These are phyloP conservation scores for Dioszegia hungarica DNA, from an alignment of 768 basidiomycete species.

Conservation along the genomic window DNA sequence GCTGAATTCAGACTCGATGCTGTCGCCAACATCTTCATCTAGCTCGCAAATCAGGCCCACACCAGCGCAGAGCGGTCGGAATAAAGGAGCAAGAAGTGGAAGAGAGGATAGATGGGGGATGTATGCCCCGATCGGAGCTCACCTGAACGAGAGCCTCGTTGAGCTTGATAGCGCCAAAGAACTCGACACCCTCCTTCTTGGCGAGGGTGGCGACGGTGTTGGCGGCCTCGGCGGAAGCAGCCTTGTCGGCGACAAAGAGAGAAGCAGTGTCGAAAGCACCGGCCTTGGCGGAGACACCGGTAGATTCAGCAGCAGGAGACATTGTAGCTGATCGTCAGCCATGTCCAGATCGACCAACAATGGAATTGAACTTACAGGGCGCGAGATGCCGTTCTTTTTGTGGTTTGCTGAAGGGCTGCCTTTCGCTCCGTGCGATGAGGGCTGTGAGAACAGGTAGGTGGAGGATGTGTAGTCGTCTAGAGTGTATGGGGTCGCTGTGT, in stretches of 20 bases:
- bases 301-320: conserved; percentile 58
- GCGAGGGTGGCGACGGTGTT: conserved; percentile 65
- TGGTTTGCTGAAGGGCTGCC: background rate
- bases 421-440: background rate
- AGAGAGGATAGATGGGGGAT: no score
- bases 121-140: conserved; percentile 16
- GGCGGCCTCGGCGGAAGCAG: conserved; percentile 67
- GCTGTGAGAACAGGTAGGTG: no score
- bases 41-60: no score
- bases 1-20: no score
- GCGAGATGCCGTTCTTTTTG: background rate
- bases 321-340: conserved; percentile 41
- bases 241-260: conserved; percentile 82
- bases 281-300: conserved; percentile 61
- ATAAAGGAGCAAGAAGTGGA: no score
- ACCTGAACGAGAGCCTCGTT: conserved; percentile 65
- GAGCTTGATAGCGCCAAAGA: conserved; percentile 67
- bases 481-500: no score
- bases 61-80: no score
- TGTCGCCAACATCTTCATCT: no score
- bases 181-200: conserved; percentile 78
- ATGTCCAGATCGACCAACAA: background rate
- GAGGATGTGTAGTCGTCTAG: no score
- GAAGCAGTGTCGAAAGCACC: conserved; percentile 61
- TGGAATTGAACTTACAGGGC: conserved; percentile 3